Percentiles rank a stretch among this genome's conserved stretches.
Evolutionary conservation across 2,329 filamentous ascomycete species (phyloP).

Genomic region (Ophiognomonia clavigignenti-juglandacearum): DNA sequence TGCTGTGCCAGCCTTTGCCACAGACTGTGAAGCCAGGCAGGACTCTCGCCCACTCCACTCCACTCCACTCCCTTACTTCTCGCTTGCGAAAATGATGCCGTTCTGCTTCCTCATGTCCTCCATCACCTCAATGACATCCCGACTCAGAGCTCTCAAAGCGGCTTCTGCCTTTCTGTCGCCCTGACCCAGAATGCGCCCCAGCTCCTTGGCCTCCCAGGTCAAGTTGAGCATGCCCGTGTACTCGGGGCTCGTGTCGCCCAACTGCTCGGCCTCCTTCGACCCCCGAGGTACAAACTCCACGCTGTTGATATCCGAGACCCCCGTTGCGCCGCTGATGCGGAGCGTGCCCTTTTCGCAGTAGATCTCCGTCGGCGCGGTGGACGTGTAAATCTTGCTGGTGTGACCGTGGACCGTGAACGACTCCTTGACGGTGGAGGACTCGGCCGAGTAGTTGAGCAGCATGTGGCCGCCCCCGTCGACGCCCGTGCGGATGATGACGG

Average conservation of each 20-base stretch:
- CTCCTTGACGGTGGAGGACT: slow-evolving; percentile 12
- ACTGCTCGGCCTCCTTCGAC: slow-evolving; percentile 11
- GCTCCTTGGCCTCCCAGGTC: slow-evolving; percentile 14
- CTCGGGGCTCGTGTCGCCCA: slow-evolving; percentile 9
- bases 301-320: slow-evolving; percentile 13
- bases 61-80: slow-evolving; percentile 7
- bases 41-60: too few relatives aligned
- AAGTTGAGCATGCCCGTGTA: slow-evolving; percentile 13
- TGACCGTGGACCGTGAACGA: slow-evolving; percentile 15
- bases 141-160: slow-evolving; percentile 5
- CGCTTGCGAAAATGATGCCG: slow-evolving; percentile 8
- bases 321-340: slow-evolving; percentile 11
- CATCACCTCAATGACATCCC: slow-evolving; percentile 12
- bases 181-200: slow-evolving; percentile 6
- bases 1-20: too few relatives aligned
- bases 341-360: slow-evolving; percentile 15
- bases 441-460: slow-evolving; percentile 5
- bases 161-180: slow-evolving; percentile 9
- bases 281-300: slow-evolving; percentile 11
- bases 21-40: too few relatives aligned
- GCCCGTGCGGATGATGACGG: slow-evolving; percentile 13
- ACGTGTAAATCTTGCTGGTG: slow-evolving; percentile 18
- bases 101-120: slow-evolving; percentile 15
- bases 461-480: slow-evolving; percentile 14
- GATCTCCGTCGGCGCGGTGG: slow-evolving; percentile 14